Base-by-base conservation (phyloP, 495 filamentous ascomycete species). In the Astrothelium subdiscretum region DNA sequence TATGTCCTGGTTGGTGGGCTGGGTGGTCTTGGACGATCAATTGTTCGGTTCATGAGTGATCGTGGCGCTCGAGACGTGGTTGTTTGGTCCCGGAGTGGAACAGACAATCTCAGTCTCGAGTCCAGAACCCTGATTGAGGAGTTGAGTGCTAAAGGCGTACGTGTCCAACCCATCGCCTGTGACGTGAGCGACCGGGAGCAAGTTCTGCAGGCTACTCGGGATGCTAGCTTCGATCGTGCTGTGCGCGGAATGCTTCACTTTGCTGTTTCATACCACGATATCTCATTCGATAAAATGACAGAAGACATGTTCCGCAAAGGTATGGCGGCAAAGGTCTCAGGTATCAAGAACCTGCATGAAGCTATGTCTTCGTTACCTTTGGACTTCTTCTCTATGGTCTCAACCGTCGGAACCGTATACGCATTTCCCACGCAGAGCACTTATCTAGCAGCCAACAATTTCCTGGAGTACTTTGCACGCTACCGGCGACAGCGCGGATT, bases 1-100 rank as follows among this genome's bases (percentile, higher is more conserved):
- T 81, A 81, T 65, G 31, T 81, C 4, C 63, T 81, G 10, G 68
- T 73, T 8, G 77, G 78, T 11, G 78, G 78, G 43, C 65, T 77
- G 10, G 78, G 78, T 22, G 77, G 77, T 31, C 63, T 81, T 1
- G 78, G 77, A 0, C 31, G 60, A 54, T 1, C 22, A 2, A 57
- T 62, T 24, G n/a, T 32, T 1, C 44, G 51, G n/a, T 57, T 18
- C 11, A 57, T 58, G 48, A 35, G 31, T 8, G 60, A 4, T 31
- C 44, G 24, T 31, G 43, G 43, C 5, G 60, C 60, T n/a, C 51
- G 32, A 31, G 35, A 38, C 35, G 8, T 38, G 8, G 35, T 38
- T 38, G 15, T 38, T 38, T 38, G 8, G 0, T 38, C 35, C n/a
- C n/a, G n/a, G 15, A 38, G 35, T 8, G 15, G 35, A 38, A 38